Evolutionary conservation across 495 filamentous ascomycete species (phyloP), one percentile per base, ranked within the genome.

Genomic region (Chaetomium cochliodes): DNA sequence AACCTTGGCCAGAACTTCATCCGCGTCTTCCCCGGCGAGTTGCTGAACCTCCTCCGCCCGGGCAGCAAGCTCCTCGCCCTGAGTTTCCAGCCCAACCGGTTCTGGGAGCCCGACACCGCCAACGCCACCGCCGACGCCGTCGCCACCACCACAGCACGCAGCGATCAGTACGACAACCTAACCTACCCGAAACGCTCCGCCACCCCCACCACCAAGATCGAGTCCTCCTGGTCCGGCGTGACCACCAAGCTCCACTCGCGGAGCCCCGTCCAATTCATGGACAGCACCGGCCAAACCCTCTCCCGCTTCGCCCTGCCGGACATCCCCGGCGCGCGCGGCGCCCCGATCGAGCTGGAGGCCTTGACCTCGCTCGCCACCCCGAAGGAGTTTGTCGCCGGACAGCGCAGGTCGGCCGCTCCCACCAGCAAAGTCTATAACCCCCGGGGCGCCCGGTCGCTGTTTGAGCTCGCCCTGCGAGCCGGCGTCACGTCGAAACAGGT

Each of bases 1-100:
- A 92, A 92, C 60, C 63, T 96, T 16, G 83, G 87, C 7, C 81
- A 88, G 51, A 94, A 94, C 66, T 69, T 74, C n/a, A 79, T 96
- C 11, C 77, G 77, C 6, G 85, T 75, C 59, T 82, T 96, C 7
- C 92, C 92, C 0, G 89, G 81, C 73, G 90, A 93, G 68, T 72
- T 93, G 0, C 77, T 92, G 2, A 76, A 79, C 58, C 74, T 92
- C 3, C 73, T 92, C 46, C 74, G 77, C 13, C 73, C 52, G 15
- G 76, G 69, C 9, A 66, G 68, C 58, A 76, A 71, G 46, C 73
- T 85, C 18, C 60, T 59, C 1, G 73, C 63, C 0, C 58, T 85
- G 18, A 68, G 67, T 16, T 64, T 81, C 39, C 77, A 79, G 50
- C 81, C 82, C 3, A 86, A 87, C 62, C 76, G 78, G 0, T 83